Percentiles rank a stretch among this genome's conserved stretches.
phyloP scores from a whole-genome alignment of 441 rosid species.

The Populus hybrid region DNA sequence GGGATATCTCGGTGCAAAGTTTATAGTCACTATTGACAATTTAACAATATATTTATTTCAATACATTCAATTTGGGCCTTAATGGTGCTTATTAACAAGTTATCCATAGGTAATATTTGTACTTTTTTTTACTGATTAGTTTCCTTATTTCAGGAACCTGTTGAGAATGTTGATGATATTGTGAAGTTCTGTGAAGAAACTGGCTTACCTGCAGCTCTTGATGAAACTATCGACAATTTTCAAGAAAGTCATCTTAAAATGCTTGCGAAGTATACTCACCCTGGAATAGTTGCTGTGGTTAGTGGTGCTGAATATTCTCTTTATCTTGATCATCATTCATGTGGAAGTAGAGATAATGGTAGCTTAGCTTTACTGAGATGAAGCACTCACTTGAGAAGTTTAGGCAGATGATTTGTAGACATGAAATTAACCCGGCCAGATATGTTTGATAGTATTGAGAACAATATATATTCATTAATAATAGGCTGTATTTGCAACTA shows the following conservation, averaged over 20 bases:
- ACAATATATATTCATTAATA: neutral
- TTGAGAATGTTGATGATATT: slow-evolving; percentile 66
- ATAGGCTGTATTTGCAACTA: neutral
- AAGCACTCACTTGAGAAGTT: slow-evolving; percentile 6
- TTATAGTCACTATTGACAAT: neutral
- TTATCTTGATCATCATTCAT: slow-evolving; percentile 11
- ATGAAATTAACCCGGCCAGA: neutral
- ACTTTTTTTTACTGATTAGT: slow-evolving; percentile 3
- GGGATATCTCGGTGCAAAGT: neutral
- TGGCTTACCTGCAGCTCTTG: slow-evolving; percentile 86
- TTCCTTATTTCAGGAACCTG: slow-evolving; percentile 72
- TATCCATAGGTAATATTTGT: neutral
- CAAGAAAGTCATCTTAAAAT: slow-evolving; percentile 45
- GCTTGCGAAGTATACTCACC: slow-evolving; percentile 67
- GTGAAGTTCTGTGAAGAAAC: slow-evolving; percentile 82
- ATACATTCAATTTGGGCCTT: neutral
- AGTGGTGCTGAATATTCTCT: slow-evolving; percentile 30
- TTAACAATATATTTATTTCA: neutral
- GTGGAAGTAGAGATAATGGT: neutral
- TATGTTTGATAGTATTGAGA: neutral
- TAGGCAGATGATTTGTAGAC: slow-evolving; percentile 1
- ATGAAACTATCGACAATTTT: slow-evolving; percentile 71
- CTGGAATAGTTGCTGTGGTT: slow-evolving; percentile 86
- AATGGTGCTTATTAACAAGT: neutral
- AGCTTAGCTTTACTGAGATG: neutral